Base-by-base conservation (phyloP, 139 green algal genomes). In the Chlorella sp. region DNA sequence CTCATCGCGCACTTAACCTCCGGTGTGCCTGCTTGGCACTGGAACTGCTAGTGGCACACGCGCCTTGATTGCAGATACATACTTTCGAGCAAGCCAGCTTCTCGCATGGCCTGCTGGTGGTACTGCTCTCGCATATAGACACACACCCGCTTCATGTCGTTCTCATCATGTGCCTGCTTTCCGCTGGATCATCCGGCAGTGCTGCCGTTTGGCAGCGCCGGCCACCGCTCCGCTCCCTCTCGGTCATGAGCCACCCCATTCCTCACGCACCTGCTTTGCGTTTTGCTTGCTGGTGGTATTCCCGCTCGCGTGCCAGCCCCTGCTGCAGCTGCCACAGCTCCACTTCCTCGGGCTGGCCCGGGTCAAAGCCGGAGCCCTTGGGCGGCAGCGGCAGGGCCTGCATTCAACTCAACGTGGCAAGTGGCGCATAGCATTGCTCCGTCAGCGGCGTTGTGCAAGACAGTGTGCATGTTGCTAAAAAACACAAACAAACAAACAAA, bases 321-420 rank as follows among this genome's bases (percentile, higher is more conserved):
- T 88, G 57, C 53, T 94, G 91, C 26, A 94, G 84, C 42, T 60
- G 34, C 60, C 84, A 89, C 19, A 94, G 85, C 80, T 88, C 81
- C 24, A 89, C 32, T 40, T 80, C 88, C 22, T 90, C 83, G 0
- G 77, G 85, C 1, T 92, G 16, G 24, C 39, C 37, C 0, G 80
- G 14, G n/a, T 91, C 39, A 1, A 78, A 61, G 28, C 28, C 60
- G 14, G 81, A 76, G 37, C 39, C 69, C 0, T 71, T 39, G 7
- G 86, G 68, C 40, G 87, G 39, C 26, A 66, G 42, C 34, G 68
- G 88, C 42, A 40, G 28, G 42, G 66, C 61, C 81, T 71, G 88
- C 88, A 75, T 81, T 26, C 7, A n/a, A n/a, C 64, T 73, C 11
- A 16, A 30, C 21, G 3, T 73, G 64, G 4, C 3, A 37, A 28